Percentiles rank a stretch among this genome's conserved stretches.
Conservation (phyloP, 768 basidiomycete genomes). For the Phaeotremella fagi region DNA sequence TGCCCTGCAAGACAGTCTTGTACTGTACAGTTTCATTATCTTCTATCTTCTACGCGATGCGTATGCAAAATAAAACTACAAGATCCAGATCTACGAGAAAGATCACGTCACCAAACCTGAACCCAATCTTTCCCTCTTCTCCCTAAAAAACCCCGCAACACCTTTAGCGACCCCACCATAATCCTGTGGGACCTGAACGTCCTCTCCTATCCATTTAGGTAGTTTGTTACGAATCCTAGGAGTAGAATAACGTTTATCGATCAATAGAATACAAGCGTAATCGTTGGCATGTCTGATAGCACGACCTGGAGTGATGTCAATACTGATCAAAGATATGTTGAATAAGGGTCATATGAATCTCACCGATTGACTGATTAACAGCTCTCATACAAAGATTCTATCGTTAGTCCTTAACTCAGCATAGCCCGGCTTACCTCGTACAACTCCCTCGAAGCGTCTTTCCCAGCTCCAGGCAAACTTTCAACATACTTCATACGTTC, state of each 20-base stretch:
- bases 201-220: conserved; percentile 81
- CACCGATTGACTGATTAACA: conserved; percentile 95
- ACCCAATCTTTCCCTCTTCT: conserved; percentile 52
- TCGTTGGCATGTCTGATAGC: conserved; percentile 87
- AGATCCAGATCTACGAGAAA: too few relatives aligned
- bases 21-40: too few relatives aligned
- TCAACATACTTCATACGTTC: conserved; percentile 88
- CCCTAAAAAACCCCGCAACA: conserved; percentile 65
- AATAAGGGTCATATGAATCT: conserved; percentile 32
- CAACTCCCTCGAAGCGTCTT: conserved; percentile 57
- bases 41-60: too few relatives aligned
- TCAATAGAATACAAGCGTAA: conserved; percentile 82
- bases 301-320: conserved; percentile 58
- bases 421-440: conserved; percentile 57
- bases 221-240: conserved; percentile 68
- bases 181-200: conserved; percentile 57
- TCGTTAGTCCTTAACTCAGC: not conserved
- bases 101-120: too few relatives aligned
- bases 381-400: conserved; percentile 54
- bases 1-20: too few relatives aligned
- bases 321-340: not conserved
- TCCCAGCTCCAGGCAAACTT: conserved; percentile 47
- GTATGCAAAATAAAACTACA: too few relatives aligned
- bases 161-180: conserved; percentile 70
- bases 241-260: conserved; percentile 76